Conservation (phyloP, 2,329 filamentous ascomycete genomes). For the Cladosporium sp. region DNA sequence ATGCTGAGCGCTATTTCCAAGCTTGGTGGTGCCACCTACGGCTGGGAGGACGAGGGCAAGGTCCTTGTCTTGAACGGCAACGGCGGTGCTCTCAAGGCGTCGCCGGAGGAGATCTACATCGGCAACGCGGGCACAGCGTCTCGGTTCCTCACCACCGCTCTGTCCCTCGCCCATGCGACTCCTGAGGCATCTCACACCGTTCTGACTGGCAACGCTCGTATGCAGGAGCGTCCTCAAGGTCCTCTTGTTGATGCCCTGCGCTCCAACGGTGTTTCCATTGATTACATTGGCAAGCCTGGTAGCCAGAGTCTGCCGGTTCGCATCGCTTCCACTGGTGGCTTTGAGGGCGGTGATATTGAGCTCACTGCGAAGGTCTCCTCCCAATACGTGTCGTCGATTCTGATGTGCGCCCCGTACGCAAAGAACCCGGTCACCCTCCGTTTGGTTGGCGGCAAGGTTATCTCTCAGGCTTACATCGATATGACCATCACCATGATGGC, state of each 20-base stretch:
- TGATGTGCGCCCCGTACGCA: conserved; percentile 96
- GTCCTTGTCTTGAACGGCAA: conserved; percentile 83
- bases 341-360: conserved; percentile 81
- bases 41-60: conserved; percentile 92
- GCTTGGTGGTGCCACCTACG: conserved; percentile 79
- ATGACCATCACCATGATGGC: conserved; percentile 99
- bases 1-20: conserved; percentile 90
- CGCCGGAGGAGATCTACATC: conserved; percentile 72
- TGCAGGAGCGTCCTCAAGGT: conserved; percentile 93
- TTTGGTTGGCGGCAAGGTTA: conserved; percentile 91
- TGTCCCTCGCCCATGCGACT: conserved; percentile 69
- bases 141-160: conserved; percentile 87
- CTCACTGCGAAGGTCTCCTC: conserved; percentile 93
- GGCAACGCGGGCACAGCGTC: conserved; percentile 96
- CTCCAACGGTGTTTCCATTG: conserved; percentile 77
- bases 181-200: conserved; percentile 60
- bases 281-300: conserved; percentile 76
- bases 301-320: conserved; percentile 80
- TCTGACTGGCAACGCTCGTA: conserved; percentile 87
- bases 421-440: conserved; percentile 87
- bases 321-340: conserved; percentile 74
- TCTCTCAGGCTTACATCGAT: conserved; percentile 94
- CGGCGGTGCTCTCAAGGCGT: conserved; percentile 77
- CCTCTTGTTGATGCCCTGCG: conserved; percentile 85
- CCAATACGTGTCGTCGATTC: conserved; percentile 95